Base-by-base conservation (phyloP, 139 green algal genomes). In the Spirogloea muscicola region DNA sequence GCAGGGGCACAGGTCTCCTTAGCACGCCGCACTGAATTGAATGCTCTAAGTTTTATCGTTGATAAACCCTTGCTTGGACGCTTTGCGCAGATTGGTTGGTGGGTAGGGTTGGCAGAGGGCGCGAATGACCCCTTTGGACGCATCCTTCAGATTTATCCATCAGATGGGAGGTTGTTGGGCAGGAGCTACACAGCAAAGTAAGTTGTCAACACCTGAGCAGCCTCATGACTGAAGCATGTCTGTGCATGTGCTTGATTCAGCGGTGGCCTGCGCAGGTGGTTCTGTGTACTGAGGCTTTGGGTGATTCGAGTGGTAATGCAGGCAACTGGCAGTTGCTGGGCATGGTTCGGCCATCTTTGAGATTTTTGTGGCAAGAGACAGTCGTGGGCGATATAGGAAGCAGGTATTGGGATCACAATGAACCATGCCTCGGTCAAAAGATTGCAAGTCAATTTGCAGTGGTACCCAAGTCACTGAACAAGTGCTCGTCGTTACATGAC, bases 61-160 rank as follows among this genome's bases (percentile, higher is more conserved):
- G 10, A 10, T 49, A 9, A 9, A 9, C 55, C 29, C 10, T 64
- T 64, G 55, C 36, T 10, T 63, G n/a, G 9, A 73, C 21, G 55
- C 44, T 71, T 74, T 18, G 65, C 39, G 46, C 46, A 76, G 67
- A 34, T 76, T 6, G 67, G 67, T 9, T 76, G 67, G 67, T 76
- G 67, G 67, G 67, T 44, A 16, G 67, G 67, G 25, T n/a, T 76
- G 38, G 67, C 29, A 18, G 67, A 76, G 40, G 67, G 67, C 1
- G 31, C 34, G 1, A 43, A 18, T 3, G 64, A 74, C 18, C 64
- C 48, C 36, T 74, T 52, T n/a, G 64, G 64, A 18, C 46, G 64
- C 34, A 74, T 74, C 46, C n/a, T 74, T 49, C 7, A 74, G 18
- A 74, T 74, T 49, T 73, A 9, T 46, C 48, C 10, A 21, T 7